These are phyloP conservation scores for Pyrrhoderma noxium DNA, from an alignment of 1,284 basidiomycete species.

Conservation along the genomic window DNA sequence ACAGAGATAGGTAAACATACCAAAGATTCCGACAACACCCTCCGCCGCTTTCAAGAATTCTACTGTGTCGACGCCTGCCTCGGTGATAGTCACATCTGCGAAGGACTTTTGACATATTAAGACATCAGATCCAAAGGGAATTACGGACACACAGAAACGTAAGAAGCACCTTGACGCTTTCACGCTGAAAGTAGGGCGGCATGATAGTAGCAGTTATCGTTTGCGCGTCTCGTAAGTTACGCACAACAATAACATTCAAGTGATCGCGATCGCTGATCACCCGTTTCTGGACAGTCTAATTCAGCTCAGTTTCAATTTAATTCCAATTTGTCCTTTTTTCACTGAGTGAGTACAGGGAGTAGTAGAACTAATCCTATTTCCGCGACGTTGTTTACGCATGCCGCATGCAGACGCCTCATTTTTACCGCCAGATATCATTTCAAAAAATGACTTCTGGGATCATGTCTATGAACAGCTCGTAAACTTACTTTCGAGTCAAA, in stretches of 20 bases:
- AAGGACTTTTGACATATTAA: conserved; percentile 58
- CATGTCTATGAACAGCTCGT: conserved; percentile 63
- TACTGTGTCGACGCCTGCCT: conserved; percentile 82
- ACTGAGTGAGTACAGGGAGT: too few relatives aligned
- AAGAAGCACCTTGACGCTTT: background rate
- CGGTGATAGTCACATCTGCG: conserved; percentile 82
- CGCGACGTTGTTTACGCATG: conserved; percentile 37
- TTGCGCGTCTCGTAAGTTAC: background rate
- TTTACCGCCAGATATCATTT: conserved; percentile 58
- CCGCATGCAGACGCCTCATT: conserved; percentile 78
- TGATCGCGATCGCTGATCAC: conserved; percentile 1
- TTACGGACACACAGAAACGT: background rate
- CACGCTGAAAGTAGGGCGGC: conserved; percentile 81
- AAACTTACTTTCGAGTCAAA: conserved; percentile 56
- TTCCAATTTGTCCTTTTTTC: too few relatives aligned
- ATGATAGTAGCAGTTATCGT: conserved; percentile 32
- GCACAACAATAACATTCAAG: background rate
- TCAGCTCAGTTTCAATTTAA: too few relatives aligned
- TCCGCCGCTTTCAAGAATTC: conserved; percentile 87
- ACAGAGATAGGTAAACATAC: conserved; percentile 38
- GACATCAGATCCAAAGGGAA: background rate
- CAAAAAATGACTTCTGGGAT: conserved; percentile 71
- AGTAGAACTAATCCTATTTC: too few relatives aligned
- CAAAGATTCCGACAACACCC: conserved; percentile 88
- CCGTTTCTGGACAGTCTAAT: too few relatives aligned